Evolutionary conservation across 257 asterid species (phyloP).

Genomic region (Solanum acaule): DNA sequence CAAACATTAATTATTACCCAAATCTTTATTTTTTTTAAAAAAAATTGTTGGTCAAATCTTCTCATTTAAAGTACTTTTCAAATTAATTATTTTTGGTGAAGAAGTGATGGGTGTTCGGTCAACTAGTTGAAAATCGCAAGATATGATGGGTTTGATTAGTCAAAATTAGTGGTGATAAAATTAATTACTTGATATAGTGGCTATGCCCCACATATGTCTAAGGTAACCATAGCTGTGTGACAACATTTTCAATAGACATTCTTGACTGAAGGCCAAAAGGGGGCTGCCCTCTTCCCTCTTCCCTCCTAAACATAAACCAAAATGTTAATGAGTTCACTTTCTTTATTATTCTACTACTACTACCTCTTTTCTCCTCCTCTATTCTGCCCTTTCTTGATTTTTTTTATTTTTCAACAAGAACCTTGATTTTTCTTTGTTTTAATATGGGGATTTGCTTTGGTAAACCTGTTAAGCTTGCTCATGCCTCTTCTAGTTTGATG

Average conservation of each 20-base stretch:
- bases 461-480: constrained; percentile 63
- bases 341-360: constrained; percentile 1
- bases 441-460: constrained; percentile 72
- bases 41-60: background rate
- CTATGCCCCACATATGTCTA: background rate
- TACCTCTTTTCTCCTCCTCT: background rate
- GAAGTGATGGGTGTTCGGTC: background rate
- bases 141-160: background rate
- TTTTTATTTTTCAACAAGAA: background rate
- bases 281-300: background rate
- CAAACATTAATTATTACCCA: background rate
- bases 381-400: background rate
- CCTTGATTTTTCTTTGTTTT: background rate
- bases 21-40: too few species aligned
- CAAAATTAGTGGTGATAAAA: background rate
- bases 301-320: background rate
- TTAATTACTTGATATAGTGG: background rate
- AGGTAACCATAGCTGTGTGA: background rate
- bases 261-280: constrained; percentile 34
- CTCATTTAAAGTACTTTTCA: background rate
- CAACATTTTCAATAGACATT: constrained; percentile 24
- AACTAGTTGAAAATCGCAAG: background rate
- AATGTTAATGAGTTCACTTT: constrained; percentile 10
- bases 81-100: background rate
- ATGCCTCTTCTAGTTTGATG: constrained; percentile 77